Evolutionary conservation across 2,329 filamentous ascomycete genomes (phyloP).

Genomic region (Trichoderma koningii): DNA sequence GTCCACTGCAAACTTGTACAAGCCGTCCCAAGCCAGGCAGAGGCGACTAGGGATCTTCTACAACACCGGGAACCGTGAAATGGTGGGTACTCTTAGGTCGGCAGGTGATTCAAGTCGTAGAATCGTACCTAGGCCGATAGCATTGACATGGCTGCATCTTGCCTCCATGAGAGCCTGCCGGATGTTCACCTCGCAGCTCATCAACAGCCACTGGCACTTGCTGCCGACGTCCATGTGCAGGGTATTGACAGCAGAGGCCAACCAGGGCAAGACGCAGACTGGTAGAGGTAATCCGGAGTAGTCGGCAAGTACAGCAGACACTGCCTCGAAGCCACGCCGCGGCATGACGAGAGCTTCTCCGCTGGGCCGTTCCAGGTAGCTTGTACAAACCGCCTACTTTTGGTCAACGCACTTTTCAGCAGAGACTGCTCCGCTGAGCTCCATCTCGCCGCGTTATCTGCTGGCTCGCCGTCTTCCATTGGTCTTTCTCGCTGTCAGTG

Average conservation of each 20-base stretch:
- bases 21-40: too few species aligned
- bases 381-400: background rate
- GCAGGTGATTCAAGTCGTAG: too few species aligned
- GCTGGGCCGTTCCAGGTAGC: background rate
- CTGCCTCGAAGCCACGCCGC: background rate
- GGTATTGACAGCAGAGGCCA: background rate
- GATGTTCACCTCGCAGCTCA: slow-evolving; percentile 8
- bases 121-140: too few species aligned
- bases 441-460: slow-evolving; percentile 24
- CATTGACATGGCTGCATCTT: slow-evolving; percentile 12
- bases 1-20: too few species aligned
- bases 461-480: slow-evolving; percentile 3
- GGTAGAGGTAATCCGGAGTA: slow-evolving; percentile 9
- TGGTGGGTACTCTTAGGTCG: too few species aligned
- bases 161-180: background rate
- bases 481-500: slow-evolving; percentile 12
- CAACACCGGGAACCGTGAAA: too few species aligned
- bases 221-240: background rate
- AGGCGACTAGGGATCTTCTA: too few species aligned
- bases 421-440: slow-evolving; percentile 13
- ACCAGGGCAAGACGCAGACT: too few species aligned
- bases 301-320: background rate
- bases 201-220: slow-evolving; percentile 8
- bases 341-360: background rate
- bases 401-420: background rate